These are phyloP conservation scores for Croton laevigatus DNA, from an alignment of 441 rosid genomes.

Conservation along the genomic window DNA sequence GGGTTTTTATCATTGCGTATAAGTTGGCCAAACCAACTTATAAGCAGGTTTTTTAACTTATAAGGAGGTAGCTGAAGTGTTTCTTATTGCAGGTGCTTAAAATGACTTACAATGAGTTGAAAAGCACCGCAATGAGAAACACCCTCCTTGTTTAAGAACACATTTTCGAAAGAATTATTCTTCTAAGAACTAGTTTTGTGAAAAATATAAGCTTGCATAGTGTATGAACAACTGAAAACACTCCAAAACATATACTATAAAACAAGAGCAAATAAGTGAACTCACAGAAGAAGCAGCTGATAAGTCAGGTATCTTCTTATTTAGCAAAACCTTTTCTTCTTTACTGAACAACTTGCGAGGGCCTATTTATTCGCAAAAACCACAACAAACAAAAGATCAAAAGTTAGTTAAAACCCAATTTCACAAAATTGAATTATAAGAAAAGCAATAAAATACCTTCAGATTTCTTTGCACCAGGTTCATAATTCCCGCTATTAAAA, in stretches of 20 bases:
- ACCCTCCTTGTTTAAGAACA: not conserved
- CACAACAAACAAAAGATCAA: not conserved
- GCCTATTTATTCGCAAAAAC: constrained; percentile 18
- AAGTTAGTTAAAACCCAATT: not conserved
- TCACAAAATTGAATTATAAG: not conserved
- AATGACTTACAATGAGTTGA: too few relatives aligned
- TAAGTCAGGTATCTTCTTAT: constrained; percentile 62
- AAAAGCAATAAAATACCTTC: constrained; percentile 42
- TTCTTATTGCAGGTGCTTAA: too few relatives aligned
- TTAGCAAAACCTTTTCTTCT: constrained; percentile 78
- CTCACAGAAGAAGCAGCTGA: constrained; percentile 79
- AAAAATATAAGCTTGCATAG: not conserved
- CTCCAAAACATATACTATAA: not conserved
- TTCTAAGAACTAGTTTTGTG: not conserved
- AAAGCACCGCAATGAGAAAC: too few relatives aligned
- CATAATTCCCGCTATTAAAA: constrained; percentile 57
- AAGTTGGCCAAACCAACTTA: too few relatives aligned
- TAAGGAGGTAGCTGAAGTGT: too few relatives aligned
- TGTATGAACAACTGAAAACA: not conserved
- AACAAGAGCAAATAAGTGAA: constrained; percentile 3
- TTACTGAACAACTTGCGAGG: constrained; percentile 61
- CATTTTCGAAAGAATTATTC: not conserved
- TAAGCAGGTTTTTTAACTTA: too few relatives aligned
- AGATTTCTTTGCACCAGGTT: constrained; percentile 47
- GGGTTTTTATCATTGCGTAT: too few relatives aligned